Evolutionary conservation across 176 grass and related monocot species (phyloP), one percentile per base, ranked within the genome.

Genomic region (Eleusine indica): DNA sequence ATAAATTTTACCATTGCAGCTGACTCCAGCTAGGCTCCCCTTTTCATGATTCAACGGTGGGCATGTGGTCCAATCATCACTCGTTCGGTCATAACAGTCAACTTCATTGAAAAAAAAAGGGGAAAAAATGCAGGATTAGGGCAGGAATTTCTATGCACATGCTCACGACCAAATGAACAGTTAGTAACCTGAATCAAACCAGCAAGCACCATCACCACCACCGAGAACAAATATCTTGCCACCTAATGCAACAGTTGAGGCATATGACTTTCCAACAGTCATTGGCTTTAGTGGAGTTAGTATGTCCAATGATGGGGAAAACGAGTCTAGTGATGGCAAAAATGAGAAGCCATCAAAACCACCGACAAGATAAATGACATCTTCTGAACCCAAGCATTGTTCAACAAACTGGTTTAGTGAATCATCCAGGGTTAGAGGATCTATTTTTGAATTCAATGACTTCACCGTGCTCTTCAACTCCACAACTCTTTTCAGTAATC

Each of bases 181-280:
- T 65, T 37, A 66, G 70, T 82, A 76, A 95, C 93, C 93, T 84
- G 85, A 87, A 79, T 92, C 86, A 86, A 85, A 91, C 93, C 90
- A 95, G 71, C 74, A 90, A 77, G 75, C 76, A 53, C 88, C 83
- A 85, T 92, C 93, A 66, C 88, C 80, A 58, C 93, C 93, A 73
- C 93, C 93, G 62, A 92, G 82, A 79, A 92, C 93, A 86, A 90
- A 95, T 86, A 95, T 88, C 61, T 83, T 95, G 42, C 93, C 88
- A 60, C 86, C 83, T 78, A 90, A 87, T 62, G 86, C 88, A 80
- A 92, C 86, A 80, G 91, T 85, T 11, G 90, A 89, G 62, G 91
- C 39, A 75, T 95, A 92, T 68, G 88, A 86, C 66, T 86, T 90
- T 37, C 79, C 83, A 74, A 75, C 69, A 77, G 51, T 30, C 85